Percentiles rank a stretch among this genome's conserved stretches.
Evolutionary conservation across 495 filamentous ascomycete species (phyloP).

Genomic region (Aspergillus cavernicola): DNA sequence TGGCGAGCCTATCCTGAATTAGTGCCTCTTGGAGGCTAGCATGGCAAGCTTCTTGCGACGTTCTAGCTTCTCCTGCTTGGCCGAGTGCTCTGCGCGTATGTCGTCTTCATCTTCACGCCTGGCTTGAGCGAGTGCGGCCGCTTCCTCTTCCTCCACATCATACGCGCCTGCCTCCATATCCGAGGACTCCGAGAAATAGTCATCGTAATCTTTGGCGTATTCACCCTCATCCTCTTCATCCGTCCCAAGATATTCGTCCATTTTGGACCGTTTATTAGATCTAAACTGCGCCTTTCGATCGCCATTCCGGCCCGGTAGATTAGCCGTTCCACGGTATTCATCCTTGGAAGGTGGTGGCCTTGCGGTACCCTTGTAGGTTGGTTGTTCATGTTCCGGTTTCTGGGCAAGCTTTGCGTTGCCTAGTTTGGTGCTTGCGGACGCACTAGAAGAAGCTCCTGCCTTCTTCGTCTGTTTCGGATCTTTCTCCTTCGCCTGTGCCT

Average conservation of each 20-base stretch:
- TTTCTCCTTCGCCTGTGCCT: constrained; percentile 34
- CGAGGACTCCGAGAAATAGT: constrained; percentile 55
- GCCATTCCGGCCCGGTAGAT: constrained; percentile 26
- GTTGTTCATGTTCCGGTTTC: constrained; percentile 30
- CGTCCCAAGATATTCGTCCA: constrained; percentile 46
- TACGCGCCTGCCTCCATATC: constrained; percentile 65
- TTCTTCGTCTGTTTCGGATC: constrained; percentile 27
- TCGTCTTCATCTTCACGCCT: constrained; percentile 59
- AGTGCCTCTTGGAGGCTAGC: constrained; percentile 39
- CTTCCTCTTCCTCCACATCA: constrained; percentile 59
- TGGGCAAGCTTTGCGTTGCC: constrained; percentile 14
- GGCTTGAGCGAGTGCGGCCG: constrained; percentile 43
- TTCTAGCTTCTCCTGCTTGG: constrained; percentile 55
- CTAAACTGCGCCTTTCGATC: constrained; percentile 33
- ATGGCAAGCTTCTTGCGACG: constrained; percentile 48
- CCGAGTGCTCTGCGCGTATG: constrained; percentile 46
- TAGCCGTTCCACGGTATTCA: constrained; percentile 56
- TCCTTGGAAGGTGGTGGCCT: constrained; percentile 38
- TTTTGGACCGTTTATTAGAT: constrained; percentile 28
- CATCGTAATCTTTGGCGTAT: constrained; percentile 46
- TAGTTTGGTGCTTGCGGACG: constrained; percentile 21
- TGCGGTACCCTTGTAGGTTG: constrained; percentile 51
- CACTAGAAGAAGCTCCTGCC: constrained; percentile 16
- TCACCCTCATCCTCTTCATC: constrained; percentile 48
- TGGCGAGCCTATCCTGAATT: not conserved